Percentiles rank a stretch among this genome's conserved stretches.
Conservation (phyloP, 345 rosid genomes). For the Boechera retrofracta region DNA sequence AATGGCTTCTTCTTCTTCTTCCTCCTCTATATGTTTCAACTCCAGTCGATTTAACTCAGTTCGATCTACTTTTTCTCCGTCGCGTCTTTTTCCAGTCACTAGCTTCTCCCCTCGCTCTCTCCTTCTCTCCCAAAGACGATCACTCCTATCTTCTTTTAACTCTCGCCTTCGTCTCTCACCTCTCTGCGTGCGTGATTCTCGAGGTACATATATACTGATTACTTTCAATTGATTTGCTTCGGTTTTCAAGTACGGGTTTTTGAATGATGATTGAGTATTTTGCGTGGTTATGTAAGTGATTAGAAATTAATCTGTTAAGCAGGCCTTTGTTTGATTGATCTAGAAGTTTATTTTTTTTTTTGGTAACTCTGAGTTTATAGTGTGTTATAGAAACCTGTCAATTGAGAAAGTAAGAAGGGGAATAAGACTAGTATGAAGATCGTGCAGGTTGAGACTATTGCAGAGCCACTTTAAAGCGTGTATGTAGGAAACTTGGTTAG, state of each 20-base stretch:
- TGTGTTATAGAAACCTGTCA: too few species aligned
- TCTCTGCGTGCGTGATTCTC: constrained; percentile 45
- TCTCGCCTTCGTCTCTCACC: constrained; percentile 45
- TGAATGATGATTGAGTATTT: background rate
- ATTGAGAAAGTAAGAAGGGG: background rate
- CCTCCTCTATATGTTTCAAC: constrained; percentile 14
- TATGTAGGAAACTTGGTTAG: background rate
- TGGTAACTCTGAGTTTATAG: too few species aligned
- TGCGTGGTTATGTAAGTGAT: background rate
- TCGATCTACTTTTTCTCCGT: constrained; percentile 43
- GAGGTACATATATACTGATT: constrained; percentile 45
- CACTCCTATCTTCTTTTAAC: constrained; percentile 28
- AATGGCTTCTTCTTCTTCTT: constrained; percentile 31
- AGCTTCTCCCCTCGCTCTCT: constrained; percentile 40
- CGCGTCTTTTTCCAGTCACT: constrained; percentile 36
- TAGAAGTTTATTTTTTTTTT: too few species aligned
- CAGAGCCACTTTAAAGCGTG: background rate
- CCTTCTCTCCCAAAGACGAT: constrained; percentile 39
- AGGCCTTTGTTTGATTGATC: background rate
- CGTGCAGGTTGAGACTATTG: background rate
- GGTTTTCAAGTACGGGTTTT: background rate
- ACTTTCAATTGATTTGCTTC: background rate
- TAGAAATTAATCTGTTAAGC: too few species aligned
- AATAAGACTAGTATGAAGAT: constrained; percentile 5
- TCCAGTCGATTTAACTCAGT: background rate